phyloP scores from a whole-genome alignment of 345 rosid species.

The Erucastrum elatum region DNA sequence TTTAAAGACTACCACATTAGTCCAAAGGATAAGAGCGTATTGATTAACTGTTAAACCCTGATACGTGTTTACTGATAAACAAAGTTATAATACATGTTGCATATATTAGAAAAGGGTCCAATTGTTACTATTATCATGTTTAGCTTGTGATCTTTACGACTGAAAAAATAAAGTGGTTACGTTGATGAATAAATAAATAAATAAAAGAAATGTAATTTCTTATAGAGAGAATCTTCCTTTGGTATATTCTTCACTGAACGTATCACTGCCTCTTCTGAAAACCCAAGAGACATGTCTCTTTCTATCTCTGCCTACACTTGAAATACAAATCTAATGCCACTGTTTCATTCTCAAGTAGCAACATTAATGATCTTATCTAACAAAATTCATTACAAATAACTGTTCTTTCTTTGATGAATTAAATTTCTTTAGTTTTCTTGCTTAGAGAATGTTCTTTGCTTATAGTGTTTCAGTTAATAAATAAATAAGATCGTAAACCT shows the following conservation, averaged over 20 bases:
- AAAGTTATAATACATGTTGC: background rate
- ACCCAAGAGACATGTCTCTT: conserved; percentile 31
- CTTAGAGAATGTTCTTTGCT: background rate
- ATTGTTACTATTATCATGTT: background rate
- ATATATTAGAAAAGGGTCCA: background rate
- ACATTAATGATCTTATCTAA: background rate
- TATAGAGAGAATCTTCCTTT: conserved; percentile 20
- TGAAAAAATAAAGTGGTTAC: conserved; percentile 3
- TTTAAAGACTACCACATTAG: too few relatives aligned
- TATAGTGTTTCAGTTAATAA: background rate
- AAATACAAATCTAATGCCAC: conserved; percentile 16
- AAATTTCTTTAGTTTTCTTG: background rate
- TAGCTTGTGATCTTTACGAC: conserved; percentile 9
- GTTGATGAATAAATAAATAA: background rate
- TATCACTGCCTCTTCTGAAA: conserved; percentile 27
- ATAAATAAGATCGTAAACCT: background rate
- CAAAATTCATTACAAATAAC: background rate
- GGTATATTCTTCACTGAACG: conserved; percentile 15
- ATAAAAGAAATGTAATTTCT: conserved; percentile 8
- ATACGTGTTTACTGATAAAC: too few relatives aligned
- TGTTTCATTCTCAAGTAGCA: background rate
- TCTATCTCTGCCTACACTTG: background rate
- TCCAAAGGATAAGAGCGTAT: too few relatives aligned
- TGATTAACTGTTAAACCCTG: too few relatives aligned
- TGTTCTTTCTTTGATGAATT: background rate